Conservation (phyloP, 331 rosid genomes). For the Cucumis variabilis region DNA sequence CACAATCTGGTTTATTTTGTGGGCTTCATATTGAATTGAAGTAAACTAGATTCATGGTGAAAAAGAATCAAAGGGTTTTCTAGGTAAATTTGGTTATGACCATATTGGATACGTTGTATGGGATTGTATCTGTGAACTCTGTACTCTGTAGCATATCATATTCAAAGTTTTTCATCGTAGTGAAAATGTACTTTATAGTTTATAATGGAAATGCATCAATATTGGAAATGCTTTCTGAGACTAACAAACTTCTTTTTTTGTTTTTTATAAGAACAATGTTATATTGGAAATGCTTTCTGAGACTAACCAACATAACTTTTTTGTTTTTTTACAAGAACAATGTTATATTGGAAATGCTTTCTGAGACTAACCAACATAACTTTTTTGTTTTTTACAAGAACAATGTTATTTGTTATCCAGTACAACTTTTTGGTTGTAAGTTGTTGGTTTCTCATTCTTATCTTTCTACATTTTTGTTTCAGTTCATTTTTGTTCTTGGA, state of each 20-base stretch:
- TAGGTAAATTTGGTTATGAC: background rate
- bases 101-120: background rate
- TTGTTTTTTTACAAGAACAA: no score
- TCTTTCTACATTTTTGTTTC: no score
- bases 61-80: background rate
- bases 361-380: background rate
- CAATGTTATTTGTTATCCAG: no score
- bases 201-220: background rate
- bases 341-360: background rate
- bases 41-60: background rate
- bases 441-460: no score
- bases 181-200: background rate
- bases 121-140: background rate
- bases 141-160: background rate
- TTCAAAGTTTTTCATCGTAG: background rate
- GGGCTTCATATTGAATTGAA: background rate
- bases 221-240: conserved; percentile 9
- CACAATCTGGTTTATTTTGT: background rate
- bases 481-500: no score
- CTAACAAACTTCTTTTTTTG: background rate
- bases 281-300: no score
- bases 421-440: no score
- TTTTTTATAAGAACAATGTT: background rate
- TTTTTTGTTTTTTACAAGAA: background rate
- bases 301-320: no score